Conservation (phyloP, 2,329 filamentous ascomycete species). For the Ophiostoma ulmi region DNA sequence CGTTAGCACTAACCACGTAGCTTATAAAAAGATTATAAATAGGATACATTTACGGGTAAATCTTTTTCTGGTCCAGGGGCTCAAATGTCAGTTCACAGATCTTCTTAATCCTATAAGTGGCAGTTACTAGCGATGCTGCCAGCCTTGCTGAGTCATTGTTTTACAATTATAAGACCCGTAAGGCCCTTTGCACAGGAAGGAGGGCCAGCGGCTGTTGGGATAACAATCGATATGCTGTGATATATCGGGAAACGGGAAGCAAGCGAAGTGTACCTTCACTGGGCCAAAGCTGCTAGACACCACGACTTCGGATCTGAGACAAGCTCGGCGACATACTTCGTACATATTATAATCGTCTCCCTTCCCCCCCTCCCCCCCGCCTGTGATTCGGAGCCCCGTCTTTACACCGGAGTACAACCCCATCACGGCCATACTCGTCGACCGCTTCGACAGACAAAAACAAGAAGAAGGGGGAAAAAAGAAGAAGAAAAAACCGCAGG, state of each 20-base stretch:
- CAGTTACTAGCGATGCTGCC: not conserved
- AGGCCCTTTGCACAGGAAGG: not conserved
- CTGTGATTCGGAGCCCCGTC: slow-evolving; percentile 38
- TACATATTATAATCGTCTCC: not conserved
- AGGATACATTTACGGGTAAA: no score
- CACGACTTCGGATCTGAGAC: not conserved
- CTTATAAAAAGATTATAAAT: not conserved
- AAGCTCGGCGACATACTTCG: not conserved
- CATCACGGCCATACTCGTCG: slow-evolving; percentile 41
- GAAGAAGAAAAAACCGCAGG: not conserved
- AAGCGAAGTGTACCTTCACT: not conserved
- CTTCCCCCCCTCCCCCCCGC: not conserved
- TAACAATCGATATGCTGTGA: not conserved
- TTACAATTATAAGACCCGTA: not conserved
- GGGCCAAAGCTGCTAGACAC: not conserved
- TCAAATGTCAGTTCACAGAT: not conserved
- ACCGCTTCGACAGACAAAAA: slow-evolving; percentile 32
- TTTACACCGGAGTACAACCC: slow-evolving; percentile 53
- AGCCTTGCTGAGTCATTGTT: not conserved
- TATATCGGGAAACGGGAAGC: not conserved
- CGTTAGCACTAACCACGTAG: not conserved
- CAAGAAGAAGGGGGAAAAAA: slow-evolving; percentile 21
- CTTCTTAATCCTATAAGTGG: not conserved
- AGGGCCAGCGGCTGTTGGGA: not conserved
- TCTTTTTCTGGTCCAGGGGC: not conserved